phyloP scores from a whole-genome alignment of 306 rosid species.

The apple (Malus domestica) region DNA sequence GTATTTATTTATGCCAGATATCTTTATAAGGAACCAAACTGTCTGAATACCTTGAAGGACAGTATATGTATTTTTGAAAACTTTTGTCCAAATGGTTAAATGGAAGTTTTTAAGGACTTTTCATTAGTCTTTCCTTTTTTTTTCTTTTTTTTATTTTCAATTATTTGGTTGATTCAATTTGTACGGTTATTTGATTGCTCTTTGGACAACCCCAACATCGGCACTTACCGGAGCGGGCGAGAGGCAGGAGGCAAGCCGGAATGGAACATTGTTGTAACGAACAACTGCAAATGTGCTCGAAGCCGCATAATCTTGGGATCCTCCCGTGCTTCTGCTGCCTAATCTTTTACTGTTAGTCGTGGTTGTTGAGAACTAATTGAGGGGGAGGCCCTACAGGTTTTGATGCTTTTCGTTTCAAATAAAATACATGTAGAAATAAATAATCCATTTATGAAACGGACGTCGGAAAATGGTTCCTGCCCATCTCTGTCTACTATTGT shows the following conservation, averaged over 20 bases:
- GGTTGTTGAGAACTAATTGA: background rate
- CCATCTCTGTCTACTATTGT: no score
- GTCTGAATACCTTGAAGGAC: no score
- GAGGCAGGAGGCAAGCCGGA: conserved; percentile 34
- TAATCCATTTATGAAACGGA: background rate
- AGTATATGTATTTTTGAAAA: no score
- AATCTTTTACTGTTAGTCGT: conserved; percentile 15
- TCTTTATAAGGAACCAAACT: no score
- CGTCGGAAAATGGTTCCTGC: no score
- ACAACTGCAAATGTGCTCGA: conserved; percentile 41
- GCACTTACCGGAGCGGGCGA: conserved; percentile 40
- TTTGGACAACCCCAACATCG: conserved; percentile 37
- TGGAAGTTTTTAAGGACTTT: no score
- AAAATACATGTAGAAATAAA: background rate
- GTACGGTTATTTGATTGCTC: conserved; percentile 39
- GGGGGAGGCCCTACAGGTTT: background rate
- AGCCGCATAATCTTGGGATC: conserved; percentile 34
- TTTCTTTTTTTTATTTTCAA: background rate
- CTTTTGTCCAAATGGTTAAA: no score
- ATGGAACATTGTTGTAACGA: conserved; percentile 52
- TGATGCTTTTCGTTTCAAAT: background rate
- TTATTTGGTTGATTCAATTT: background rate
- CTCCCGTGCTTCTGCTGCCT: conserved; percentile 40
- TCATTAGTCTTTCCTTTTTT: background rate
- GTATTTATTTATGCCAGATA: no score